Conservation (phyloP, 176 grass and related monocot genomes). For the Eremochloa ophiuroides region DNA sequence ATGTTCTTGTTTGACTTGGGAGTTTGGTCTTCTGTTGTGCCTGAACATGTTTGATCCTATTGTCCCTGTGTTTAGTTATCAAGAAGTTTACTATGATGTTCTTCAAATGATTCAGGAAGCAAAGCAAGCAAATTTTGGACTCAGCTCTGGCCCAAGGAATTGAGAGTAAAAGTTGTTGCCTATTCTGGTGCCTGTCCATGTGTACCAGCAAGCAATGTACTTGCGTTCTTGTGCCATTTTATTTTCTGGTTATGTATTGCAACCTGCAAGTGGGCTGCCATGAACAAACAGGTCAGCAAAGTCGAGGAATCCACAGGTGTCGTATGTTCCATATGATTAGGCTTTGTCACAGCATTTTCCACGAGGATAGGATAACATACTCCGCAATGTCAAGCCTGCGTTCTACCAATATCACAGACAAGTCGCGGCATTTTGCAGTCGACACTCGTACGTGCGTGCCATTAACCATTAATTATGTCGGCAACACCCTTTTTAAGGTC, state of each 20-base stretch:
- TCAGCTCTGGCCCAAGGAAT: not conserved
- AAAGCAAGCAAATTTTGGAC: not conserved
- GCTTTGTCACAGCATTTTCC: not conserved
- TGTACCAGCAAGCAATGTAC: not conserved
- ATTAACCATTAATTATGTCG: not conserved
- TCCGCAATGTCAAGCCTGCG: not conserved
- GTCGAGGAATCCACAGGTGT: not conserved
- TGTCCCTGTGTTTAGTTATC: not conserved
- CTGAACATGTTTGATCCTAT: not conserved
- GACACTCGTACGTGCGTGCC: constrained; percentile 24
- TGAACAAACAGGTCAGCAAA: not conserved
- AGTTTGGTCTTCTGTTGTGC: not conserved
- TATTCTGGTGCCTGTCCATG: not conserved
- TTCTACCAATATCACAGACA: not conserved
- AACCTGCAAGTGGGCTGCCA: constrained; percentile 16
- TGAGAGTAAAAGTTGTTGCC: not conserved
- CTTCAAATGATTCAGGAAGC: not conserved
- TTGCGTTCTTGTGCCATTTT: not conserved
- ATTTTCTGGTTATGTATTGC: not conserved
- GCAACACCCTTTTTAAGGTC: not conserved
- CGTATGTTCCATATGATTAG: not conserved
- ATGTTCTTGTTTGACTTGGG: not conserved
- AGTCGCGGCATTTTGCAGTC: not conserved
- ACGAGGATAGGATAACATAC: not conserved
- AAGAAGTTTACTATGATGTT: not conserved